phyloP scores from a whole-genome alignment of 192 early-diverging fungal genomes.

The Backusella sp. region DNA sequence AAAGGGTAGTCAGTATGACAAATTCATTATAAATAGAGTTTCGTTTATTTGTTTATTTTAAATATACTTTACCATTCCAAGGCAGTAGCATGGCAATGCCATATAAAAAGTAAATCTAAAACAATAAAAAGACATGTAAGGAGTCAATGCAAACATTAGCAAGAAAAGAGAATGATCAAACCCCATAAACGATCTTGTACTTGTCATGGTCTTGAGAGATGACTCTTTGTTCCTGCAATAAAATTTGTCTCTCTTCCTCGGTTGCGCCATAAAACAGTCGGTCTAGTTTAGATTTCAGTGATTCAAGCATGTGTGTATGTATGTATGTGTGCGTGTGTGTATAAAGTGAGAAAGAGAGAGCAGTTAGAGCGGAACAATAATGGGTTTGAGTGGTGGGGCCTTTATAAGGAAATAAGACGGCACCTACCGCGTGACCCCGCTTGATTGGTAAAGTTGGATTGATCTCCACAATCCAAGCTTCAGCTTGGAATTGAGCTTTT shows the following conservation, averaged over 20 bases:
- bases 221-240: not conserved
- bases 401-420: not conserved
- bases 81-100: conserved; percentile 76
- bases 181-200: conserved; percentile 14
- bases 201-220: conserved; percentile 4
- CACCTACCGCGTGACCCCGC: not conserved
- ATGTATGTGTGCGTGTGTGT: not conserved
- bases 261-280: not conserved
- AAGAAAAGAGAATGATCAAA: not conserved
- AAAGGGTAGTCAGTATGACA: too few relatives aligned
- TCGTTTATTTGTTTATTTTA: not conserved
- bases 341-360: not conserved
- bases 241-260: not conserved
- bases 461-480: not conserved
- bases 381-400: not conserved
- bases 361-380: not conserved
- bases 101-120: conserved; percentile 63
- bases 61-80: conserved; percentile 61
- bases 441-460: not conserved
- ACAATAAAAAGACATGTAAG: not conserved
- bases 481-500: not conserved
- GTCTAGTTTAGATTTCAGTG: not conserved
- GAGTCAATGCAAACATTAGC: not conserved
- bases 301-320: not conserved
- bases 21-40: not conserved